Conservation (phyloP, 2,329 filamentous ascomycete species). For the Diaporthe aspalathi region DNA sequence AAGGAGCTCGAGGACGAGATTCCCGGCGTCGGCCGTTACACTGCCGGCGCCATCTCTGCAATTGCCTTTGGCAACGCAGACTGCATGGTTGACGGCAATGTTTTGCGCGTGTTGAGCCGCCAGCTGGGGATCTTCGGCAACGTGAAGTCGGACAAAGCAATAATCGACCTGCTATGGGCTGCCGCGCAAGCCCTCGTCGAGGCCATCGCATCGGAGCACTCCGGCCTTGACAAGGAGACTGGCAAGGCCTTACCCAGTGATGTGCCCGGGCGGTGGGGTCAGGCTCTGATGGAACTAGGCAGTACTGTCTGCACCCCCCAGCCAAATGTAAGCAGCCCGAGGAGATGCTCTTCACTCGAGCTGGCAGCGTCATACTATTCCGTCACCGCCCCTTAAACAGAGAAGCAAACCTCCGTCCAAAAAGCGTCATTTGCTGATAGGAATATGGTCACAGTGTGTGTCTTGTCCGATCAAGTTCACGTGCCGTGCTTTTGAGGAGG, state of each 20-base stretch:
- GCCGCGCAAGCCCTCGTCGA: constrained; percentile 67
- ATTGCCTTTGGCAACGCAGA: constrained; percentile 71
- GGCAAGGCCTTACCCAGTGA: constrained; percentile 53
- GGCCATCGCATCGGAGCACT: constrained; percentile 56
- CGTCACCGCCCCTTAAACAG: too few species aligned
- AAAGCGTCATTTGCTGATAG: neutral
- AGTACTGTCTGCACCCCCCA: constrained; percentile 71
- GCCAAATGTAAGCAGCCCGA: constrained; percentile 53
- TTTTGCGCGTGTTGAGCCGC: constrained; percentile 69
- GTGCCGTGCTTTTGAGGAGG: constrained; percentile 64
- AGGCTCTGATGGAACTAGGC: constrained; percentile 74
- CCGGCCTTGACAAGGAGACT: constrained; percentile 35
- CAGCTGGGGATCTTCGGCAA: constrained; percentile 69
- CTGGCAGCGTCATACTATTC: too few species aligned
- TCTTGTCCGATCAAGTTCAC: constrained; percentile 62
- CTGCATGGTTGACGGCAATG: constrained; percentile 74
- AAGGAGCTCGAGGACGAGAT: constrained; percentile 61
- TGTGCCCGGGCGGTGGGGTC: constrained; percentile 70
- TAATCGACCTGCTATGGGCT: constrained; percentile 67
- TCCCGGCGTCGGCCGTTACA: constrained; percentile 71
- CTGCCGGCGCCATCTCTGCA: constrained; percentile 70
- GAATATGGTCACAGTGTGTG: constrained; percentile 50
- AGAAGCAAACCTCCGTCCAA: too few species aligned
- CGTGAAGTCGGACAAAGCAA: constrained; percentile 65
- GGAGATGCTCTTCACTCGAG: neutral